Percentiles rank a stretch among this genome's conserved stretches.
Conservation (phyloP, 2,329 filamentous ascomycete genomes). For the Alternaria burnsii region DNA sequence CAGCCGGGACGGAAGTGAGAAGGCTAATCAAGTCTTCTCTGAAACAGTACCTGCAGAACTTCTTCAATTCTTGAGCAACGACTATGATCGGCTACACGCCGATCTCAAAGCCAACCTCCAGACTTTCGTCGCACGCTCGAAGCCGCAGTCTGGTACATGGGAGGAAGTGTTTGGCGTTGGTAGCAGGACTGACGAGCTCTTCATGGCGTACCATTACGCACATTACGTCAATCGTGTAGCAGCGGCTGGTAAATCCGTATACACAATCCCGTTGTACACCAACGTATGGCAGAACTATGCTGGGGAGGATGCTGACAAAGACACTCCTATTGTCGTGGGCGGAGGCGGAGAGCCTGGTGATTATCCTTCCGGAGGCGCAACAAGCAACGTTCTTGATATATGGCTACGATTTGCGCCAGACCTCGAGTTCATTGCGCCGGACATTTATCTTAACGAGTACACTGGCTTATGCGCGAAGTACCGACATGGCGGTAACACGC, state of each 20-base stretch:
- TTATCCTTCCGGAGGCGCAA: conserved; percentile 58
- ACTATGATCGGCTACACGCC: conserved; percentile 42
- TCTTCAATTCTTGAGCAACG: conserved; percentile 38
- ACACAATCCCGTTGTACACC: conserved; percentile 56
- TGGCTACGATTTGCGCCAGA: conserved; percentile 56
- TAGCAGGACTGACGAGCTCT: conserved; percentile 54
- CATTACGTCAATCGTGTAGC: conserved; percentile 55
- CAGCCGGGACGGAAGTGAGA: conserved; percentile 57
- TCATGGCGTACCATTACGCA: conserved; percentile 60
- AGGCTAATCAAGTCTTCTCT: conserved; percentile 50
- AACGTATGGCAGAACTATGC: conserved; percentile 59
- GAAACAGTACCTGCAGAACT: conserved; percentile 51
- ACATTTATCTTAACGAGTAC: conserved; percentile 61
- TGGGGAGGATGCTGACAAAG: conserved; percentile 21
- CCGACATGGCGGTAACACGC: conserved; percentile 54
- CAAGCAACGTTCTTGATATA: conserved; percentile 49
- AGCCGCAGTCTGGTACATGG: conserved; percentile 43
- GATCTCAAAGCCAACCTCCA: conserved; percentile 15
- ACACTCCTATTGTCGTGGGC: conserved; percentile 52
- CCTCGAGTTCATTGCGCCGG: conserved; percentile 59
- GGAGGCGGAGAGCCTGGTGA: conserved; percentile 48
- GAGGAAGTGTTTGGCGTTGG: conserved; percentile 52
- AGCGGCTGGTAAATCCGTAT: conserved; percentile 52
- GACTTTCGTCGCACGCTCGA: conserved; percentile 13
- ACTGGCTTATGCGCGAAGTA: conserved; percentile 56